These are phyloP conservation scores for Staphylotrichum longicolle DNA, from an alignment of 495 filamentous ascomycete species.

Conservation along the genomic window DNA sequence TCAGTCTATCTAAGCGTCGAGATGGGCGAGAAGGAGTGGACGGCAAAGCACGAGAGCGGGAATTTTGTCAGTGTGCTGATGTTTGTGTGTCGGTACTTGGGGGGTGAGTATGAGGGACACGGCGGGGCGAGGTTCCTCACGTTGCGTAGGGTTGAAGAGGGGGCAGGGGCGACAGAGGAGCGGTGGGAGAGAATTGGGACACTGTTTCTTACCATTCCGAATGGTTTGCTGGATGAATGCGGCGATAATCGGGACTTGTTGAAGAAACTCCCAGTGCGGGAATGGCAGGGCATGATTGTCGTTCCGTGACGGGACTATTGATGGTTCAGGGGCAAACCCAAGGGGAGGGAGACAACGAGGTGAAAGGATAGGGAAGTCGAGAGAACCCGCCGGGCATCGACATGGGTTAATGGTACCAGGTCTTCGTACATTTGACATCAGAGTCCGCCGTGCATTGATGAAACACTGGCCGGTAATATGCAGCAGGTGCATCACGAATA, in stretches of 20 bases:
- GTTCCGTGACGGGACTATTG: not conserved
- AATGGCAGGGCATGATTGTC: not conserved
- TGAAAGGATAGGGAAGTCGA: no score
- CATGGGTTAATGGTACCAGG: no score
- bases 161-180: not conserved
- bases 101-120: not conserved
- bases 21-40: slow-evolving; percentile 1
- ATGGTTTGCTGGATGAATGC: not conserved
- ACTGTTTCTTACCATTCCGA: not conserved
- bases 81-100: not conserved
- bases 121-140: not conserved
- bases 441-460: no score
- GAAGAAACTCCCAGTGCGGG: not conserved
- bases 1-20: not conserved
- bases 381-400: no score
- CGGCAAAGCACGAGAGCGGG: not conserved
- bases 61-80: not conserved
- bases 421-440: no score
- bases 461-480: no score
- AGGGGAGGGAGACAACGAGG: no score
- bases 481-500: no score
- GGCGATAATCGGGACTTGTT: not conserved
- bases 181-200: not conserved
- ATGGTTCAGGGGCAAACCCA: no score
- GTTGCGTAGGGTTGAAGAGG: not conserved